phyloP scores from a whole-genome alignment of 1,284 basidiomycete species.

The Leccinum subrobustum region DNA sequence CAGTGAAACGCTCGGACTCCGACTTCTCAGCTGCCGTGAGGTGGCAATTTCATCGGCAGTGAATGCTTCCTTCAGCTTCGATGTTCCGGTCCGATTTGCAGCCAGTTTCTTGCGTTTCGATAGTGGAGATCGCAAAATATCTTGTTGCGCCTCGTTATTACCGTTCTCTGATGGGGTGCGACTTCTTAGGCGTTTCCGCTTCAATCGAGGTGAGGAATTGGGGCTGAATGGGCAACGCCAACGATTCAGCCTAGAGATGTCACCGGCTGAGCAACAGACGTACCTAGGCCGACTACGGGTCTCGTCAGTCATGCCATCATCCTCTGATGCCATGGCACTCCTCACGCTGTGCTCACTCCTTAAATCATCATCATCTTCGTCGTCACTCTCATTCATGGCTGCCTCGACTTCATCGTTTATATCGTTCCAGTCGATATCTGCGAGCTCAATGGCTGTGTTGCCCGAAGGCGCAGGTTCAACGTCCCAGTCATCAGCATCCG shows the following conservation, averaged over 20 bases:
- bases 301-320: constrained; percentile 31
- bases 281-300: constrained; percentile 31
- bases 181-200: constrained; percentile 69
- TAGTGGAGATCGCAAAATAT: constrained; percentile 59
- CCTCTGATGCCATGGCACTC: constrained; percentile 34
- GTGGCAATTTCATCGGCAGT: constrained; percentile 54
- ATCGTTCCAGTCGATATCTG: constrained; percentile 71
- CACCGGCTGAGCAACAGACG: constrained; percentile 7
- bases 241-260: constrained; percentile 4
- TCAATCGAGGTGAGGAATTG: constrained; percentile 46
- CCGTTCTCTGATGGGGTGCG: constrained; percentile 62
- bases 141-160: constrained; percentile 37
- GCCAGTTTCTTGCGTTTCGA: constrained; percentile 75
- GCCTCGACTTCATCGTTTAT: constrained; percentile 87
- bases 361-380: constrained; percentile 38
- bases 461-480: constrained; percentile 36
- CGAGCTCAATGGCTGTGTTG: constrained; percentile 43
- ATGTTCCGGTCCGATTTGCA: constrained; percentile 58
- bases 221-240: constrained; percentile 35
- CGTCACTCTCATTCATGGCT: constrained; percentile 77
- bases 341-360: constrained; percentile 34
- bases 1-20: constrained; percentile 27
- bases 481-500: constrained; percentile 60
- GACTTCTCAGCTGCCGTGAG: constrained; percentile 32
- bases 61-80: constrained; percentile 65